Base-by-base conservation (phyloP, 148 eudicot genomes). In the Pouteria glomerata region DNA sequence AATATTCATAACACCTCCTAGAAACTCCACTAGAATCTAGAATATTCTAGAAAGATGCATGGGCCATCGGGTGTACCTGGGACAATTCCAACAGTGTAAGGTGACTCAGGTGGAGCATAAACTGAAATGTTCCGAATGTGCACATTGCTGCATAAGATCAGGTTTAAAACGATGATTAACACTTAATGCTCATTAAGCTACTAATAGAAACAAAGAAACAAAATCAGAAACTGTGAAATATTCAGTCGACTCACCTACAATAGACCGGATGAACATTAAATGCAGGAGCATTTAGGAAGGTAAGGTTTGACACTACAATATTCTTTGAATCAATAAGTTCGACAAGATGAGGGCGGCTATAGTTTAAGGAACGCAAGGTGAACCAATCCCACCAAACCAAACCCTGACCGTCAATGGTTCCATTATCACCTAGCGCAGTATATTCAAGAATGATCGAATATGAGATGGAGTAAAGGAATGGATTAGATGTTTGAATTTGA, bases 351-450 rank as follows among this genome's bases (percentile, higher is more conserved):
- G 87, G 87, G 0, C 87, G 87, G 64, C 87, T 84, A 56, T 84
- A 52, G 48, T 81, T 78, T 56, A 81, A 59, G 21, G 76, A 69
- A 34, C 63, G 74, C 21, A 84, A 70, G 31, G 24, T 64, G 69
- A 66, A 78, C 63, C 51, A 71, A 57, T 84, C 80, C 87, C 87
- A 84, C 87, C 87, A 84, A 76, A 73, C 73, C 26, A 84, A 84
- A 59, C 87, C 87, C 73, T 81, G 84, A 0, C 87, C 87, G 12
- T 84, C 87, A 76, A 84, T 76, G n/a, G 84, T 81, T 66, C 87
- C 87, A 68, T 81, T 76, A 73, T 84, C 82, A 73, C 87, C 87
- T 84, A 63, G 19, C 67, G 7, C 52, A 51, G 50, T 31, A 42
- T 45, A 21, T 15, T 31, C 34, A 68, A 39, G 52, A 10, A 45